Base-by-base conservation (phyloP, 2,329 filamentous ascomycete species). In the Clonostachys rhizophaga region DNA sequence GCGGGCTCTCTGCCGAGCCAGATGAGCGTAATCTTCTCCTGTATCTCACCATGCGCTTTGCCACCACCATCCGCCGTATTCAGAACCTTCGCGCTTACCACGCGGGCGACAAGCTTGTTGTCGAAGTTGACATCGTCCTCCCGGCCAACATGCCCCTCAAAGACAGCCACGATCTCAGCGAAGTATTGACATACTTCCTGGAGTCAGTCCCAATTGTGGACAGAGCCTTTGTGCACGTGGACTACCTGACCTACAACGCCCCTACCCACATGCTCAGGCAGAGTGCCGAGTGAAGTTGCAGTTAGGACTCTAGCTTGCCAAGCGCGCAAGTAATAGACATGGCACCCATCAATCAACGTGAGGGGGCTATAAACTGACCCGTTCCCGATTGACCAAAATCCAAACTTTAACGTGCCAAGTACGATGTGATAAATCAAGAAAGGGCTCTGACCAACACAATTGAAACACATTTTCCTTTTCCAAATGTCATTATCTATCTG, bases 31-130 rank as follows among this genome's bases (percentile, higher is more conserved):
- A 94, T 60, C 81, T 95, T 42, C 67, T 96, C 18, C 75, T 96
- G 1, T 96, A 96, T 67, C 78, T 95, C 55, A 94, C 91, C 2
- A 95, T 96, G 87, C 86, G 91, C 17, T 96, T 96, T 61, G 91
- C 91, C 42, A 89, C 87, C 55, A 87, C 87, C 12, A 95, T 96
- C 60, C 83, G 82, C 59, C 85, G 89, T 61, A 94, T 95, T 50
- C 89, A 94, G 62, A 89, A 89, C 34, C 70, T 94, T 47, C 85
- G 91, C 55, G 89, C 89, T 3, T 95, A 94, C 62, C 89, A 95
- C 58, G 84, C 85, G 0, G 89, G 89, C 24, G 89, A 94, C 63
- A 91, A 91, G 71, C 75, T 94, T 49, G 91, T 89, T 53, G 87
- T 92, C 24, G 76, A 79, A 60, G 88, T 92, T 11, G 89, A 95